Base-by-base conservation (phyloP, 371 early-diverging fungal genomes). In the Rozella allomycis region DNA sequence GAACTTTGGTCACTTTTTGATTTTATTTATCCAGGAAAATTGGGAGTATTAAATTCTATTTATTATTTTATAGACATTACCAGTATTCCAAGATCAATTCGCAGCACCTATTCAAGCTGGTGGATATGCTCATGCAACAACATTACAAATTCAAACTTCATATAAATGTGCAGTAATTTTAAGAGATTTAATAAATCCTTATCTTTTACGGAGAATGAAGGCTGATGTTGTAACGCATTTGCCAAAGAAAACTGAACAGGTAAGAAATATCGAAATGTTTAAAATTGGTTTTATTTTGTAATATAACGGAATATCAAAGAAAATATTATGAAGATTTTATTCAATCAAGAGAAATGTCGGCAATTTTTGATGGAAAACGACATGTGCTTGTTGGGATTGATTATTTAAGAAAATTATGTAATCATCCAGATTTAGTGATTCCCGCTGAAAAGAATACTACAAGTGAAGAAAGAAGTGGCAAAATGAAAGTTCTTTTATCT, bases 1-100 rank as follows among this genome's bases (percentile, higher is more conserved):
- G 98, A 98, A 43, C 64, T 98, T 6, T 97, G 97, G 97, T 79
- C 82, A 1, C 51, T 97, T 20, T 82, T 84, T 43, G 93, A 98
- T 53, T 96, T 88, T 52, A 70, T 87, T 0, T 80, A 68, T 41
- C 96, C 96, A 1, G 93, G 90, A 3, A 61, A 80, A 26, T 57
- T 98, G 8, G 97, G 97, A 19, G 70, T 69, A 45, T 9, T 31
- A 20, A 19, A 26, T 17, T 13, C 23, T 26, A 9, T 14, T 10
- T 8, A 14, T 29, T 27, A 23, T 26, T 13, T 19, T n/a, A 4
- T 26, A 55, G 51, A 87, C 86, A 0, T 52, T 90, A 11, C 85
- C 85, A 0, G 79, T 88, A 4, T 93, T 90, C 40, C 72, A 81
- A 43, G 67, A 67, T 3, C 79, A 91, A 50, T 86, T 91, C 45